Evolutionary conservation across 164 flowering plant genomes (phyloP).

Genomic region (Magnolia changhungtana): DNA sequence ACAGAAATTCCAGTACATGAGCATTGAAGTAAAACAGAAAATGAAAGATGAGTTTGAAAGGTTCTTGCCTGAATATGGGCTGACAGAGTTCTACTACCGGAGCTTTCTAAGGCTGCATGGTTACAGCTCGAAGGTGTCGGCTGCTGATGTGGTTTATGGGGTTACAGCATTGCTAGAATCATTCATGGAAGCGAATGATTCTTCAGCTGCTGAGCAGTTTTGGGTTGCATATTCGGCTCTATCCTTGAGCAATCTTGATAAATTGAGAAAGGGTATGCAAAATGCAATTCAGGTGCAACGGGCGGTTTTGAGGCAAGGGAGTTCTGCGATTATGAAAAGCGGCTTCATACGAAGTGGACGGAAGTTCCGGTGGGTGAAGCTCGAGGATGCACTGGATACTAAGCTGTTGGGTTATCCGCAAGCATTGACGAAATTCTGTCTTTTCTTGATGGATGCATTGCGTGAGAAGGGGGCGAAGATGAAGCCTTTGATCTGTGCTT

Average conservation of each 20-base stretch:
- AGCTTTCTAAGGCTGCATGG: slow-evolving; percentile 84
- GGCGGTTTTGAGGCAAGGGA: slow-evolving; percentile 88
- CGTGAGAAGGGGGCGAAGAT: slow-evolving; percentile 84
- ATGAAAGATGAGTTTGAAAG: slow-evolving; percentile 90
- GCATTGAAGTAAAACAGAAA: slow-evolving; percentile 69
- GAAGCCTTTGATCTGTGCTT: slow-evolving; percentile 92
- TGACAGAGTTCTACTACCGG: slow-evolving; percentile 80
- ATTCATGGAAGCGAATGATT: slow-evolving; percentile 51
- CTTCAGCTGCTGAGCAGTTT: slow-evolving; percentile 76
- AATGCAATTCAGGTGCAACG: slow-evolving; percentile 79
- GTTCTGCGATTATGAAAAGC: slow-evolving; percentile 76
- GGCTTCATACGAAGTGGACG: slow-evolving; percentile 87
- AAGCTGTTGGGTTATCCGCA: slow-evolving; percentile 82
- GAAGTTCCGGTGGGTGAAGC: slow-evolving; percentile 92
- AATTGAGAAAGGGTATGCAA: slow-evolving; percentile 73
- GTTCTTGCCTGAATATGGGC: slow-evolving; percentile 84
- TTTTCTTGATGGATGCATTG: slow-evolving; percentile 91
- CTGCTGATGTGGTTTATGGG: slow-evolving; percentile 96
- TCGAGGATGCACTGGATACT: slow-evolving; percentile 80
- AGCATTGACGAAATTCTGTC: slow-evolving; percentile 89
- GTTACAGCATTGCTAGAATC: slow-evolving; percentile 87
- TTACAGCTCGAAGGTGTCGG: slow-evolving; percentile 84
- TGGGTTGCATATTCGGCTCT: slow-evolving; percentile 79
- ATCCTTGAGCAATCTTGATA: slow-evolving; percentile 70
- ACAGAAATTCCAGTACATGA: slow-evolving; percentile 94